Evolutionary conservation across 352 stramenopile genomes (phyloP), one percentile per base, ranked within the genome.

Genomic region (Thalassiosira mediterranea): DNA sequence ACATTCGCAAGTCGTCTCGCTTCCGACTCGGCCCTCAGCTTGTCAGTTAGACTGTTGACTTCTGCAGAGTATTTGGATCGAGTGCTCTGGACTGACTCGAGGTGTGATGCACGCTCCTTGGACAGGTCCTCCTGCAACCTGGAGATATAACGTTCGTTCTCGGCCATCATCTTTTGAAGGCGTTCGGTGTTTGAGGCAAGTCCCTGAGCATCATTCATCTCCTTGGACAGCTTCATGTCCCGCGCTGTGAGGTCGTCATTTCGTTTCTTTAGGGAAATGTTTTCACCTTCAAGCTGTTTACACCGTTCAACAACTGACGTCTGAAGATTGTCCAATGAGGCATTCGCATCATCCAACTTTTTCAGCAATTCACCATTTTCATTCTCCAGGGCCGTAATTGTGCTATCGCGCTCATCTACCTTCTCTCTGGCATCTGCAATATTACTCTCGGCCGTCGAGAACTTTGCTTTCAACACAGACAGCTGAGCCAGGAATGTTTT

Each of bases 141-240:
- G 15, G 68, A 54, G 56, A 84, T 84, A 13, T 68, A 84, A 11
- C 25, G 40, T 60, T 84, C 76, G 26, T 63, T 79, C 17, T 79
- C 75, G 3, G 25, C 47, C 46, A 79, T 29, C 25, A 66, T 73
- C 56, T 84, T 84, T 23, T 76, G 49, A 17, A 79, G 49, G 3
- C 75, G 62, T 10, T 67, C 56, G 8, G 57, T 63, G 40, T 84
- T 84, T 3, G 76, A 79, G 1, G 44, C 42, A 34, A 68, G 40
- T 11, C 56, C 57, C 51, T 69, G 40, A 32, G 68, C 65, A 63
- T 74, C 65, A 21, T 42, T 63, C 13, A 79, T 10, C 53, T 83
- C 62, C 26, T 72, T 63, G 29, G 52, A 51, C 58, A 79, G 38
- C 26, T 72, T 29, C 17, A 62, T 37, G 15, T 79, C 32, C 10